phyloP scores from a whole-genome alignment of 2,329 filamentous ascomycete species.

The Beauveria medogensis region DNA sequence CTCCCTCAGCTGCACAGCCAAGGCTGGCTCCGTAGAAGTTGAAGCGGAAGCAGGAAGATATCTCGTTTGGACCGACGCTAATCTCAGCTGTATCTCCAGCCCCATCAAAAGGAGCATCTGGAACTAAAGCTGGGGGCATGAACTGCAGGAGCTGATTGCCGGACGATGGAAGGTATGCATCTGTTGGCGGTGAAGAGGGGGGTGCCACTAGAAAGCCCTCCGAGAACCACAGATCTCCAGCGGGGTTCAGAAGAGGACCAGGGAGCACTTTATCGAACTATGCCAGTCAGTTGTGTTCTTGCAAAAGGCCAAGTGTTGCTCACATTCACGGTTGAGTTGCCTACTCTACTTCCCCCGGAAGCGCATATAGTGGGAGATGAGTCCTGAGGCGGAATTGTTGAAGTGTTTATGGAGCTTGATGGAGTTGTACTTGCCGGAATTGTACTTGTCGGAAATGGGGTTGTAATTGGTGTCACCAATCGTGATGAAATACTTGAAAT shows the following conservation, averaged over 20 bases:
- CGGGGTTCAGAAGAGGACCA: conserved; percentile 32
- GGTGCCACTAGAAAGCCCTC: conserved; percentile 32
- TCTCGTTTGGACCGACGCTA: conserved; percentile 30
- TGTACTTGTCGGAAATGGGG: not conserved
- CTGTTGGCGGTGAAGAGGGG: conserved; percentile 23
- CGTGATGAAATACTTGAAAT: conserved; percentile 24
- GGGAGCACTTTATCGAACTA: conserved; percentile 30
- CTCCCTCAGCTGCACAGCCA: conserved; percentile 28
- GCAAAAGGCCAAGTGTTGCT: conserved; percentile 14
- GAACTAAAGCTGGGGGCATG: conserved; percentile 28
- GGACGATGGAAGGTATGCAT: conserved; percentile 30
- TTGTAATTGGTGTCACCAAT: not conserved
- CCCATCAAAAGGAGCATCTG: conserved; percentile 16
- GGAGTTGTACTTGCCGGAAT: not conserved
- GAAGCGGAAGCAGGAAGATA: conserved; percentile 31
- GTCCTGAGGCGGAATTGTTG: not conserved
- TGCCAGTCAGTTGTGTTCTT: not conserved
- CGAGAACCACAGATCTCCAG: conserved; percentile 33
- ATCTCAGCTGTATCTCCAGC: conserved; percentile 30
- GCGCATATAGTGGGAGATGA: conserved; percentile 16
- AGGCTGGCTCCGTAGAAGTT: conserved; percentile 31
- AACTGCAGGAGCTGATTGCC: conserved; percentile 33
- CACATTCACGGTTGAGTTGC: conserved; percentile 31
- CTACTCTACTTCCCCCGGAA: conserved; percentile 23
- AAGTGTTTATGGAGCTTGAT: not conserved